Evolutionary conservation across 129 eudicot species (phyloP).

Genomic region (Centella asiatica): DNA sequence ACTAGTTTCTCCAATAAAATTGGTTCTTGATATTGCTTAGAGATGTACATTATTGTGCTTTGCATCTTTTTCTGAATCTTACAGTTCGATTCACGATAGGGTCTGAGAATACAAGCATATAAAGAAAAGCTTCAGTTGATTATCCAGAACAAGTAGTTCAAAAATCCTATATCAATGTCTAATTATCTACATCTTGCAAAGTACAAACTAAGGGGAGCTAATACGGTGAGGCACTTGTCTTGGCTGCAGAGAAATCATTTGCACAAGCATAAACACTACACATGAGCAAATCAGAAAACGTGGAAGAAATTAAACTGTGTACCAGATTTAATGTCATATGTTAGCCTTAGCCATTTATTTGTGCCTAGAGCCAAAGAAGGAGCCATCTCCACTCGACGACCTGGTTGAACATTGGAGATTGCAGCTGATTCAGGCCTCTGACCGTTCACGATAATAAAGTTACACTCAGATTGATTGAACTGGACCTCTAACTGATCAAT

Average conservation of each 20-base stretch:
- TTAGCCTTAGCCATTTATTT: constrained; percentile 83
- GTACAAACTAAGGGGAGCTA: neutral
- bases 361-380: constrained; percentile 51
- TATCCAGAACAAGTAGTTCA: neutral
- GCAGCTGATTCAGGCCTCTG: constrained; percentile 52
- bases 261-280: neutral
- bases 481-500: constrained; percentile 88
- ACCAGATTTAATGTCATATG: constrained; percentile 83
- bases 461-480: constrained; percentile 89
- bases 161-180: neutral
- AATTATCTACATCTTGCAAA: neutral
- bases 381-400: constrained; percentile 72
- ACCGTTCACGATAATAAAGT: constrained; percentile 65
- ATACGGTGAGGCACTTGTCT: too few species aligned
- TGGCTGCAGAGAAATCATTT: too few species aligned
- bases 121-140: neutral
- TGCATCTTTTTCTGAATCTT: too few species aligned
- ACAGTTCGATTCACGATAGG: too few species aligned
- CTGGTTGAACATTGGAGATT: constrained; percentile 50
- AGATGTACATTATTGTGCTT: too few species aligned
- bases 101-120: neutral
- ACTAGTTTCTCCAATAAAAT: too few species aligned
- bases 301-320: constrained; percentile 14
- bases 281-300: neutral
- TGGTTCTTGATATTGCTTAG: too few species aligned